These are phyloP conservation scores for Yamadazyma phyllophila DNA, from an alignment of 805 yeast species.

Conservation along the genomic window DNA sequence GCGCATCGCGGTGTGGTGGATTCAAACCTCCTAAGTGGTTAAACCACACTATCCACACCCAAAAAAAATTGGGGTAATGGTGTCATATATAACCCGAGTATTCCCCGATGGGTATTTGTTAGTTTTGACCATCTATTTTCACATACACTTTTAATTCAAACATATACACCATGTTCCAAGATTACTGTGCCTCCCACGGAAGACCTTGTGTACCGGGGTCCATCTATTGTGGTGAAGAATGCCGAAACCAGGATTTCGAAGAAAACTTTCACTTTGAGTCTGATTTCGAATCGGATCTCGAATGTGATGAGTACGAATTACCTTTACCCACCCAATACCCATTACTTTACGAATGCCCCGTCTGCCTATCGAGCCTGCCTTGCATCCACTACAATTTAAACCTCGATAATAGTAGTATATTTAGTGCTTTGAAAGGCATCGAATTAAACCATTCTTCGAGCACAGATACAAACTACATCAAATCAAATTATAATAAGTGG, in stretches of 20 bases:
- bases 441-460: neutral
- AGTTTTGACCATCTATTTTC: neutral
- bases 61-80: neutral
- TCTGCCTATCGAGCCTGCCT: conserved; percentile 15
- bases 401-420: conserved; percentile 1
- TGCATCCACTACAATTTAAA: conserved; percentile 2
- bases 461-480: conserved; percentile 3
- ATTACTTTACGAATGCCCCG: conserved; percentile 18
- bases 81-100: neutral
- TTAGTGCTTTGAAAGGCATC: conserved; percentile 5
- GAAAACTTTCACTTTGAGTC: conserved; percentile 6
- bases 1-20: conserved; percentile 4
- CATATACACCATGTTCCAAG: conserved; percentile 15
- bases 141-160: neutral
- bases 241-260: conserved; percentile 17
- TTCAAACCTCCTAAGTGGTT: neutral
- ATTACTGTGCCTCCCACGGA: conserved; percentile 22
- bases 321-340: conserved; percentile 1
- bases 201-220: conserved; percentile 19
- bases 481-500: conserved; percentile 26
- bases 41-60: conserved; percentile 1
- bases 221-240: conserved; percentile 20
- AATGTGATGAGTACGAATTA: neutral
- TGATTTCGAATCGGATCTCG: conserved; percentile 6
- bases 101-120: neutral